These are phyloP conservation scores for Venturia oleaginea DNA, from an alignment of 2,329 filamentous ascomycete genomes.

Conservation along the genomic window DNA sequence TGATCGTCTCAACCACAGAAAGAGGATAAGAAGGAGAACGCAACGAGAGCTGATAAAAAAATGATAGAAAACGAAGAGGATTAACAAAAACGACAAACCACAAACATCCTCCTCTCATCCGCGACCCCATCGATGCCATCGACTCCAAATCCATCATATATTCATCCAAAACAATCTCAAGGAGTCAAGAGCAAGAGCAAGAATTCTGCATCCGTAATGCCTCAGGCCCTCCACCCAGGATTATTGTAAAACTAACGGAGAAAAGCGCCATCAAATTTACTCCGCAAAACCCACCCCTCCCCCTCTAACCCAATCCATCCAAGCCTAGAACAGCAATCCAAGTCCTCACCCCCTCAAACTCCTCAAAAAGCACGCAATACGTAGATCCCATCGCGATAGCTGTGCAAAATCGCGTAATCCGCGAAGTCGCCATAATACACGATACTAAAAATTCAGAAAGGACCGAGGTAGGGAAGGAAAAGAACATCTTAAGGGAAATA, in stretches of 20 bases:
- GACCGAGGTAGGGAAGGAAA: neutral
- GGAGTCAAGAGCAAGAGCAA: neutral
- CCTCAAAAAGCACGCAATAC: neutral
- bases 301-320: neutral
- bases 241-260: neutral
- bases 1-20: too few species aligned
- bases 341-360: neutral
- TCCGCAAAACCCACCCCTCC: neutral
- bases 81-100: neutral
- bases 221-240: neutral
- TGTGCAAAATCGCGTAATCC: neutral
- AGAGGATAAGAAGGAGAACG: neutral
- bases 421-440: neutral
- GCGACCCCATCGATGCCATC: neutral
- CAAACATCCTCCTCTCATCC: neutral
- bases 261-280: neutral
- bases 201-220: neutral
- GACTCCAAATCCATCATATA: neutral
- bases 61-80: neutral
- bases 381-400: neutral
- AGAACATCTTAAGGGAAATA: too few species aligned
- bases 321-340: neutral
- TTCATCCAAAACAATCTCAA: neutral
- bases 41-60: neutral
- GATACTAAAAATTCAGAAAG: neutral